Evolutionary conservation across 495 filamentous ascomycete genomes (phyloP).

Genomic region (Podospora sp.): DNA sequence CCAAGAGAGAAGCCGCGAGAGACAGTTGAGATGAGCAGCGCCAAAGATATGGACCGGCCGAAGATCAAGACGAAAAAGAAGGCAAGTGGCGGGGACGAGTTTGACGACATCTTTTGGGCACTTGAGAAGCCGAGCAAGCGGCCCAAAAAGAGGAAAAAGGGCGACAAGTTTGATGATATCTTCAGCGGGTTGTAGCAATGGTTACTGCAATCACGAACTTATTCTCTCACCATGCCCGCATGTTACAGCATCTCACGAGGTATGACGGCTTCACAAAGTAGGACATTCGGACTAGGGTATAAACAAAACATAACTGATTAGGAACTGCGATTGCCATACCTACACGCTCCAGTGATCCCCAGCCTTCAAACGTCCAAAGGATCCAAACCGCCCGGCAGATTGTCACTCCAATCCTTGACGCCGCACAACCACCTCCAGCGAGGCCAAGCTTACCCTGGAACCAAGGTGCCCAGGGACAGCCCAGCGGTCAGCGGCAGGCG

Average conservation of each 20-base stretch:
- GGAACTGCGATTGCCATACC: constrained; percentile 8
- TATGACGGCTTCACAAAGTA: not conserved
- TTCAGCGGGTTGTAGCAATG: constrained; percentile 25
- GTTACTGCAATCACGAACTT: not conserved
- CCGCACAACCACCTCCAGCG: constrained; percentile 3
- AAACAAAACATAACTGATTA: constrained; percentile 9
- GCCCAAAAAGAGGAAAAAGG: constrained; percentile 31
- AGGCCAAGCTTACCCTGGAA: not conserved
- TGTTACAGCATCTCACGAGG: not conserved
- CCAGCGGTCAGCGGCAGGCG: not conserved
- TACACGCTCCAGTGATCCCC: not conserved
- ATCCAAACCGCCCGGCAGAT: not conserved
- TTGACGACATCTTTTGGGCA: constrained; percentile 41
- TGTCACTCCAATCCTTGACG: constrained; percentile 14
- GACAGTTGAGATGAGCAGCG: not conserved
- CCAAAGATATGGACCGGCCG: not conserved
- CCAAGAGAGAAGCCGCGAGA: not conserved
- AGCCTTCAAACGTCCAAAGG: not conserved
- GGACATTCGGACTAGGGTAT: not conserved
- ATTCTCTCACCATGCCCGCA: too few species aligned
- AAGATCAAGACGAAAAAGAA: constrained; percentile 20
- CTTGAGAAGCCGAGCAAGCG: constrained; percentile 23
- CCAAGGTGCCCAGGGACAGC: not conserved
- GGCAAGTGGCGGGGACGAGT: constrained; percentile 27
- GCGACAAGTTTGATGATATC: constrained; percentile 41